These are phyloP conservation scores for Ceratobasidium theobromae DNA, from an alignment of 1,284 basidiomycete species.

Conservation along the genomic window DNA sequence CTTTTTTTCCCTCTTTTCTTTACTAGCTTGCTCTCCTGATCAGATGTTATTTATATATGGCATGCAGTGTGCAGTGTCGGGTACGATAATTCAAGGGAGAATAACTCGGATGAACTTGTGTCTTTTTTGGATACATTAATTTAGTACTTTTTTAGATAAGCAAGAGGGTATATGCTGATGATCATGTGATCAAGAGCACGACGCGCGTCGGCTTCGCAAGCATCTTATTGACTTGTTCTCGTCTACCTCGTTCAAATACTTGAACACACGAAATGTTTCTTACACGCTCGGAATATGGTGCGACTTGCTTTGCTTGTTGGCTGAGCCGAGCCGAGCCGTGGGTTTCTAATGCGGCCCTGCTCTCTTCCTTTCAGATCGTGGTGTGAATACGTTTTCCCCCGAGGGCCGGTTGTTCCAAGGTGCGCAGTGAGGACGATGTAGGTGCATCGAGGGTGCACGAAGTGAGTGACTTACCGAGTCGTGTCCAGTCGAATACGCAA, in stretches of 20 bases:
- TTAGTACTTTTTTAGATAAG: too few relatives aligned
- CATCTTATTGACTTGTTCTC: constrained; percentile 2
- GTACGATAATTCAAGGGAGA: not conserved
- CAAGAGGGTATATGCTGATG: not conserved
- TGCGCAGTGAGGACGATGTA: constrained; percentile 40
- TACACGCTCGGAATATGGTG: constrained; percentile 92
- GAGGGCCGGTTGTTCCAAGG: constrained; percentile 94
- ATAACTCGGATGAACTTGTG: not conserved
- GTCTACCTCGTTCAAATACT: not conserved
- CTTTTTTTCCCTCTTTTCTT: constrained; percentile 5
- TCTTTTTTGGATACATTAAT: too few relatives aligned
- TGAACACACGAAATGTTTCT: constrained; percentile 65
- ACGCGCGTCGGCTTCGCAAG: constrained; percentile 28
- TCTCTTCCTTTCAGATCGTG: constrained; percentile 67
- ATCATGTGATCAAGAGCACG: constrained; percentile 27
- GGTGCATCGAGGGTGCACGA: not conserved
- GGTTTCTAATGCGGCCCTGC: not conserved
- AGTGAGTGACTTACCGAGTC: not conserved
- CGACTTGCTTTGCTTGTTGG: constrained; percentile 6
- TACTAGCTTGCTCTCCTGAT: not conserved
- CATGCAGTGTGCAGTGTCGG: not conserved
- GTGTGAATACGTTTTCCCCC: constrained; percentile 98
- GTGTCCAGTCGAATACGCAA: constrained; percentile 91
- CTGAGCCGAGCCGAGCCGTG: not conserved
- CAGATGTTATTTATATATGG: constrained; percentile 14